A percentile compares a stretch with the other conserved stretches of the same genome.
phyloP scores from a whole-genome alignment of 2,329 filamentous ascomycete species.

The Monosporascus ibericus region DNA sequence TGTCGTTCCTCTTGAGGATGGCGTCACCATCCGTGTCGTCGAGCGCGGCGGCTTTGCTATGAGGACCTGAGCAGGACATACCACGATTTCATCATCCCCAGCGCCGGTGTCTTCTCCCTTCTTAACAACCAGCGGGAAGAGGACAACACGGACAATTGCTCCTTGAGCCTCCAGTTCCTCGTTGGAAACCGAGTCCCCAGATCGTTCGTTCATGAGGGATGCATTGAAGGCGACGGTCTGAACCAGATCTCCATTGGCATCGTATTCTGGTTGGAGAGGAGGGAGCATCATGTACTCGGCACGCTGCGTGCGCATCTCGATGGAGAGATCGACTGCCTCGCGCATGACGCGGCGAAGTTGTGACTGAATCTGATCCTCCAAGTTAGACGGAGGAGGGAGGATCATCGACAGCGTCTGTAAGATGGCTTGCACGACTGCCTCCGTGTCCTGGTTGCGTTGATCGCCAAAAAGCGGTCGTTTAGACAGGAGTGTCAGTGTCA shows the following conservation, averaged over 20 bases:
- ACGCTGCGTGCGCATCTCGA: constrained; percentile 95
- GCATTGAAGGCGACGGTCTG: constrained; percentile 90
- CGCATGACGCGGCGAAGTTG: constrained; percentile 83
- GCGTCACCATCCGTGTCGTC: constrained; percentile 34
- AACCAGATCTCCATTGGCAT: constrained; percentile 82
- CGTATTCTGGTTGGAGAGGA: constrained; percentile 89
- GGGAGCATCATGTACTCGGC: constrained; percentile 99
- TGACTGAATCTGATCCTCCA: constrained; percentile 73
- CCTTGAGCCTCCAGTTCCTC: constrained; percentile 72
- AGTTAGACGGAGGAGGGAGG: constrained; percentile 76
- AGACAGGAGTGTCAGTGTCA: constrained; percentile 83
- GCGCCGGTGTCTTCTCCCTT: constrained; percentile 84
- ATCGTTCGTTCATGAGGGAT: constrained; percentile 89
- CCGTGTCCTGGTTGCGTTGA: constrained; percentile 83
- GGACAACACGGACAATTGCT: constrained; percentile 80
- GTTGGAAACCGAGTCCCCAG: constrained; percentile 61
- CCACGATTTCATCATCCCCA: constrained; percentile 90
- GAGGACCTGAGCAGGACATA: constrained; percentile 90
- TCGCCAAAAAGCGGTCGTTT: constrained; percentile 72
- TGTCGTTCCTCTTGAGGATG: constrained; percentile 30
- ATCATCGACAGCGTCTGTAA: constrained; percentile 78
- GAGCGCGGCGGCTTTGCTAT: constrained; percentile 50
- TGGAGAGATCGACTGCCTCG: constrained; percentile 80
- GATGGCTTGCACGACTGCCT: constrained; percentile 90
- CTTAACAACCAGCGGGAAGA: constrained; percentile 95